Evolutionary conservation across 345 rosid genomes (phyloP).

Genomic region (Ceriops zippeliana): DNA sequence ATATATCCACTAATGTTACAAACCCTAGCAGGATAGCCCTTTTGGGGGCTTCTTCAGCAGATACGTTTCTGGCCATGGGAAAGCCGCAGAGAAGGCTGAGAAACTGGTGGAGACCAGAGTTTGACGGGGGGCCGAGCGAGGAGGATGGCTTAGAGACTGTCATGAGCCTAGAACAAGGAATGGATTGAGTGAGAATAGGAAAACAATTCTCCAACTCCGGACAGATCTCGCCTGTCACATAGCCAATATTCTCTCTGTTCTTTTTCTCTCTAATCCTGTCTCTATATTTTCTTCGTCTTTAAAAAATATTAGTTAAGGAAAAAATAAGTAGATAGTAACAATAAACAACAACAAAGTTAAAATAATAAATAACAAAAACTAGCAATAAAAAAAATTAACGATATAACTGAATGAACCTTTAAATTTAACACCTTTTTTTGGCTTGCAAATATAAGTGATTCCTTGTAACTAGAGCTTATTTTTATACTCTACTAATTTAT

Average conservation of each 20-base stretch:
- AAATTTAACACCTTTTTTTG: too few relatives aligned
- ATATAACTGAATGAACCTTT: too few relatives aligned
- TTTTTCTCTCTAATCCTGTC: too few relatives aligned
- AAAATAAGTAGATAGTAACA: too few relatives aligned
- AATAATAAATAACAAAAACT: too few relatives aligned
- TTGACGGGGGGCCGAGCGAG: neutral
- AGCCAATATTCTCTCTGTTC: neutral
- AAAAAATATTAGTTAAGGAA: too few relatives aligned
- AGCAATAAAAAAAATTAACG: too few relatives aligned
- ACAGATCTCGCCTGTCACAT: neutral
- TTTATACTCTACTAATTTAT: too few relatives aligned
- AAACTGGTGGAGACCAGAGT: neutral
- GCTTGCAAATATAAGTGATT: too few relatives aligned
- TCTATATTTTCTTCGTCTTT: too few relatives aligned
- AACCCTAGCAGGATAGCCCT: constrained; percentile 19
- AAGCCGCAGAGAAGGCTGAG: neutral
- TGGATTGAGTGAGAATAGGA: neutral
- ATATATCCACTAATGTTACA: neutral
- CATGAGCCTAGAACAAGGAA: constrained; percentile 1
- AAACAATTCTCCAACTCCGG: neutral
- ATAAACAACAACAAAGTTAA: too few relatives aligned
- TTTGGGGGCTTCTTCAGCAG: neutral
- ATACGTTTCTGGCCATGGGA: constrained; percentile 12
- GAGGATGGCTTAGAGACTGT: neutral
- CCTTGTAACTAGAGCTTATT: too few relatives aligned